phyloP scores from a whole-genome alignment of 495 filamentous ascomycete species.

The Entonaema liquescens region DNA sequence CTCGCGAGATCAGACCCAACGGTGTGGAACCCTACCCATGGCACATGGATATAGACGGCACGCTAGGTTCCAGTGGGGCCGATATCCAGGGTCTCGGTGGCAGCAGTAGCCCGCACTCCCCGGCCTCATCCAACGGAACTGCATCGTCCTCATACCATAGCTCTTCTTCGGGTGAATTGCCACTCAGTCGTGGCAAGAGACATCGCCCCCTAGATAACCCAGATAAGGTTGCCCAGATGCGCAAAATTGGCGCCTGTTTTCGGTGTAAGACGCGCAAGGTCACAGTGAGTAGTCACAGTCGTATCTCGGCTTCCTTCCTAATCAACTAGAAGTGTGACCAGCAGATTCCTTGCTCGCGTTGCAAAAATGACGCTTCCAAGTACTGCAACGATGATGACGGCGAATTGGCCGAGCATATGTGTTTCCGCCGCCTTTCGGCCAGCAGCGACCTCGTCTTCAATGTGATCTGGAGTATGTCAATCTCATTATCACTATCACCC shows the following conservation, averaged over 20 bases:
- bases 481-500: constrained; percentile 3
- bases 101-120: constrained; percentile 33
- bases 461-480: constrained; percentile 40
- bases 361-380: constrained; percentile 42
- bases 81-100: constrained; percentile 29
- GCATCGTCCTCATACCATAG: constrained; percentile 25
- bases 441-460: constrained; percentile 39
- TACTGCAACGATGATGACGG: constrained; percentile 39
- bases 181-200: constrained; percentile 43
- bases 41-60: constrained; percentile 46
- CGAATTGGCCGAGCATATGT: constrained; percentile 42
- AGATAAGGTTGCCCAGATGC: constrained; percentile 46
- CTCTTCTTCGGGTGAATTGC: constrained; percentile 29
- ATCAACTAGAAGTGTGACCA: constrained; percentile 44
- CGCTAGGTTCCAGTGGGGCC: constrained; percentile 34
- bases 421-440: constrained; percentile 38
- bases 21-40: constrained; percentile 43
- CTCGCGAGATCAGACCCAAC: constrained; percentile 46
- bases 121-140: constrained; percentile 36
- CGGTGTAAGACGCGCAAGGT: constrained; percentile 48
- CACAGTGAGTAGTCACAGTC: constrained; percentile 35
- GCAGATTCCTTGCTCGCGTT: constrained; percentile 43
- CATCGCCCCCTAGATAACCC: constrained; percentile 44
- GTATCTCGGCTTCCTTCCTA: constrained; percentile 22
- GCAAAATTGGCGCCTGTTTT: constrained; percentile 46